A percentile compares a stretch with the other conserved stretches of the same genome.
These are phyloP conservation scores for Cairneyella variabilis DNA, from an alignment of 495 filamentous ascomycete species.

Conservation along the genomic window DNA sequence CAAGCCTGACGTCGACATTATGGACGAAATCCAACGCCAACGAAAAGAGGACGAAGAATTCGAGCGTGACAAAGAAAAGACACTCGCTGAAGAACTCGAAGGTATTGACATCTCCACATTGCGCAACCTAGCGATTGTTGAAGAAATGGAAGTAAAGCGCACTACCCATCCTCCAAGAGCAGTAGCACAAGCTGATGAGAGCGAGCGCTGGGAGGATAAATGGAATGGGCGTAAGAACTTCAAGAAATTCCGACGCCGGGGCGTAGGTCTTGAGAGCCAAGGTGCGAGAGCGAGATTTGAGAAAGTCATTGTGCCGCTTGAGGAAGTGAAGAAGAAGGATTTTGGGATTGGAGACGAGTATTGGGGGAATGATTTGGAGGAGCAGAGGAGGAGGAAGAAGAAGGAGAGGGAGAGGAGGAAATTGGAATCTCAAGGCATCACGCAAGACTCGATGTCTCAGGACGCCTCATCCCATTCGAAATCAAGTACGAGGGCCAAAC, in stretches of 20 bases:
- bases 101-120: constrained; percentile 68
- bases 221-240: constrained; percentile 99
- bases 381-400: constrained; percentile 23
- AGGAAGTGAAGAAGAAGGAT: constrained; percentile 73
- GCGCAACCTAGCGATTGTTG: constrained; percentile 71
- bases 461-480: too few species aligned
- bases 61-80: too few species aligned
- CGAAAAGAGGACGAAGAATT: too few species aligned
- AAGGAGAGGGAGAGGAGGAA: constrained; percentile 26
- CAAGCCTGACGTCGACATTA: too few species aligned
- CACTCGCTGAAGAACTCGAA: too few species aligned
- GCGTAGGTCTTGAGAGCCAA: constrained; percentile 38
- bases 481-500: too few species aligned
- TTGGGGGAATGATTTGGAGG: constrained; percentile 41
- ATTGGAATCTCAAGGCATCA: constrained; percentile 29
- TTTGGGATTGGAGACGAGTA: constrained; percentile 84
- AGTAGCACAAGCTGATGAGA: constrained; percentile 34
- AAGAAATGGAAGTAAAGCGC: constrained; percentile 65
- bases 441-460: too few species aligned
- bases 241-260: constrained; percentile 77
- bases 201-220: constrained; percentile 75
- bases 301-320: constrained; percentile 70
- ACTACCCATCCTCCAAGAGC: constrained; percentile 14
- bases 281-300: constrained; percentile 38
- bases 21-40: too few species aligned